phyloP scores from a whole-genome alignment of 768 basidiomycete genomes.

The Trametes elegans region DNA sequence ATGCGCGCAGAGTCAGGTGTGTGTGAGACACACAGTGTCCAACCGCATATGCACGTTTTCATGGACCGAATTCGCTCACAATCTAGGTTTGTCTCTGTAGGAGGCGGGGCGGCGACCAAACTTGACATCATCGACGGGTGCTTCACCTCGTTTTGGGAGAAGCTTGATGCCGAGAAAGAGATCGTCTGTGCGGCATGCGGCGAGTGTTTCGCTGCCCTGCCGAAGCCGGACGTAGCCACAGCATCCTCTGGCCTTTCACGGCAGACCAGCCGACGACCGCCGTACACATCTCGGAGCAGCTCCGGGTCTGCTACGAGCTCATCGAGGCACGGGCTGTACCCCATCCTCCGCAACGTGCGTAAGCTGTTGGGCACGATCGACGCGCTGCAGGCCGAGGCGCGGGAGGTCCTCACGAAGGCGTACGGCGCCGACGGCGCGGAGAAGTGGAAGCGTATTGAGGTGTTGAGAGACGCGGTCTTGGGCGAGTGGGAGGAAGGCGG shows the following conservation, averaged over 20 bases:
- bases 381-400: conserved; percentile 20
- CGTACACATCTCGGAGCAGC: conserved; percentile 18
- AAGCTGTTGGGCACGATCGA: conserved; percentile 22
- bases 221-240: conserved; percentile 14
- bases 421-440: conserved; percentile 25
- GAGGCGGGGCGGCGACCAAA: background rate
- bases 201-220: background rate
- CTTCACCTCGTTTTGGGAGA: conserved; percentile 10
- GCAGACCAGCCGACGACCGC: conserved; percentile 26
- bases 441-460: conserved; percentile 23
- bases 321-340: conserved; percentile 20
- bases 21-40: too few relatives aligned
- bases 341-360: conserved; percentile 18
- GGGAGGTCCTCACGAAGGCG: conserved; percentile 20
- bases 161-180: background rate
- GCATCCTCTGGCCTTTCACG: conserved; percentile 29
- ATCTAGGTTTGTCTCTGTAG: conserved; percentile 13
- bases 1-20: conserved; percentile 4
- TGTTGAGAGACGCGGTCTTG: background rate
- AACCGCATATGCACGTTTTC: too few relatives aligned
- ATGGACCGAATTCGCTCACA: background rate
- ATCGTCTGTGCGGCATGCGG: conserved; percentile 8
- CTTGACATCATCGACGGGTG: background rate
- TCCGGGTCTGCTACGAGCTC: conserved; percentile 27
- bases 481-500: conserved; percentile 15